Base-by-base conservation (phyloP, 805 yeast genomes). In the Metschnikowia amazonensis region DNA sequence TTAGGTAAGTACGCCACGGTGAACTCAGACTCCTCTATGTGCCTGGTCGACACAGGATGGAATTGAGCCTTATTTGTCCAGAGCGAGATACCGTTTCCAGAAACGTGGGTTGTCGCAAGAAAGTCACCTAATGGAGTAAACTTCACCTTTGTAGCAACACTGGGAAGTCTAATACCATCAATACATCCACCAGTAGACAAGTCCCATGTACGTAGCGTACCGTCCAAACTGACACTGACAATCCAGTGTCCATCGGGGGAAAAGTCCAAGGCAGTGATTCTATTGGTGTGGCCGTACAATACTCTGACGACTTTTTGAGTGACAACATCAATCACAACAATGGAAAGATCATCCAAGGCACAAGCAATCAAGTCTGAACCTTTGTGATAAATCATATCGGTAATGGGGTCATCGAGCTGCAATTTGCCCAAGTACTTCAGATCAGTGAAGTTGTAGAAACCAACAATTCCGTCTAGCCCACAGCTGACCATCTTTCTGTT, bases 201-300 rank as follows among this genome's bases (percentile, higher is more conserved):
- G 64, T 94, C 98, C 98, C 98, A 94, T 0, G 97, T 89, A 59
- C 99, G 79, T 40, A 94, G 73, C 0, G 98, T 89, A 2, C 87
- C 76, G 62, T 94, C 99, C 49, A 89, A 71, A 0, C 89, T 77
- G 1, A 87, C 82, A 20, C 94, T 81, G 7, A 94, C 82, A 29
- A 94, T 69, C 97, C 98, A 94, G 63, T 97, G 81, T 29, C 97
- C 98, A 63, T 90, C 92, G 4, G 96, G 95, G 3, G 95, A 83
- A 60, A 94, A 92, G 62, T 88, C 97, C 62, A 92, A 65, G 1
- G 87, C 76, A 0, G 97, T 89, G 52, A 94, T 82, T 58, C 96
- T 76, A 64, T 90, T 89, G 10, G 84, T 75, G 60, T 94, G 99
- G 4, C 99, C 99, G 70, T 81, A 82, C 47, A 94, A 72, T 50